A percentile compares a stretch with the other conserved stretches of the same genome.
Evolutionary conservation across 306 rosid genomes (phyloP).

Genomic region (Medicago lupulina): DNA sequence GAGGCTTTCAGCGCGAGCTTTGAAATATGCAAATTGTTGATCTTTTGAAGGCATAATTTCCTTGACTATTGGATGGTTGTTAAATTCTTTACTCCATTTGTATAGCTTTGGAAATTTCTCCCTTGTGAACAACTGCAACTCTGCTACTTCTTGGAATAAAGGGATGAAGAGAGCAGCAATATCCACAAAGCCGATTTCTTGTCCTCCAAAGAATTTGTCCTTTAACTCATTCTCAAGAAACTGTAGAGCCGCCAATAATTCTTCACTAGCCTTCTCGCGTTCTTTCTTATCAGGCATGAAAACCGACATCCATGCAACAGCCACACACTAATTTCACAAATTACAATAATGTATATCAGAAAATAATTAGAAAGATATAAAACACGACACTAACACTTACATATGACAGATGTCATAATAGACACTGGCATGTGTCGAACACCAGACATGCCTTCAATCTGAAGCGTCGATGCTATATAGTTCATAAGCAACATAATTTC

Average conservation of each 20-base stretch:
- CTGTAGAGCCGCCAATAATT: constrained; percentile 41
- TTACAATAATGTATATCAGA: neutral
- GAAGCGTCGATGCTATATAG: neutral
- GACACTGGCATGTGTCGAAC: neutral
- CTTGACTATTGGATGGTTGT: constrained; percentile 40
- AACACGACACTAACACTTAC: neutral
- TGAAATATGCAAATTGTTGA: constrained; percentile 33
- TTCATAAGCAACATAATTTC: neutral
- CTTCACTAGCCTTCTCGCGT: constrained; percentile 48
- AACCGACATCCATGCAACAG: constrained; percentile 38
- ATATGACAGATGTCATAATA: neutral
- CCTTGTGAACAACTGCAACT: constrained; percentile 39
- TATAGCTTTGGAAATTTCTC: constrained; percentile 54
- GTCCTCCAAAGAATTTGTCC: constrained; percentile 68
- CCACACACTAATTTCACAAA: constrained; percentile 30
- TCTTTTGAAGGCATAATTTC: constrained; percentile 52
- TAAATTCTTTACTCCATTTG: constrained; percentile 53
- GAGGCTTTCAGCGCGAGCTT: neutral
- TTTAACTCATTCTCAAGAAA: constrained; percentile 61
- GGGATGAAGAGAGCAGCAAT: constrained; percentile 51
- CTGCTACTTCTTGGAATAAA: constrained; percentile 46
- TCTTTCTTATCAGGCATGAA: constrained; percentile 30
- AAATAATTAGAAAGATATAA: neutral
- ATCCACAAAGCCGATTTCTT: constrained; percentile 55
- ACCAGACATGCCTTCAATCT: neutral